Conservation (phyloP, 2,329 filamentous ascomycete species). For the Aspergillus sergii region DNA sequence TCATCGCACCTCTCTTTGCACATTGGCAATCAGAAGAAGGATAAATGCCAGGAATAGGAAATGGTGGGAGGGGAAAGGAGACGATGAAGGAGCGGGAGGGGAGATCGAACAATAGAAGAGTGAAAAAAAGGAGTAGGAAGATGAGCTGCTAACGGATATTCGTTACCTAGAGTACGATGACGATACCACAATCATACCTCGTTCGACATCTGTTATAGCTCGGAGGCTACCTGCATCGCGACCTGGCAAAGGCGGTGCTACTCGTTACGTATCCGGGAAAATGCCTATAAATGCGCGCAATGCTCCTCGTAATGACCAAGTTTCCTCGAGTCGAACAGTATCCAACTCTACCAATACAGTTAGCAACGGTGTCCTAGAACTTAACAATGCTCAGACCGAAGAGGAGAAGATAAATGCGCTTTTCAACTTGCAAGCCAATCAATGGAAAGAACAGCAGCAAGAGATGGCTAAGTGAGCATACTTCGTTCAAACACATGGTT, state of each 20-base stretch:
- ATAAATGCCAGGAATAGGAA: not conserved
- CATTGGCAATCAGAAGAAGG: not conserved
- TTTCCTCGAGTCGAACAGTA: slow-evolving; percentile 40
- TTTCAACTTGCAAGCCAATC: slow-evolving; percentile 84
- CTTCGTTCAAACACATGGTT: slow-evolving; percentile 1
- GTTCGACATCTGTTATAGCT: slow-evolving; percentile 91
- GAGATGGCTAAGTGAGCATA: slow-evolving; percentile 76
- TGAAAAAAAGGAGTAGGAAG: slow-evolving; percentile 1
- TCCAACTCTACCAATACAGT: slow-evolving; percentile 44
- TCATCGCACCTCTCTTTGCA: not conserved
- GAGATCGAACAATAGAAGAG: not conserved
- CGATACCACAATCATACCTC: slow-evolving; percentile 94
- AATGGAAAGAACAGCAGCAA: slow-evolving; percentile 92
- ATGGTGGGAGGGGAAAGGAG: not conserved
- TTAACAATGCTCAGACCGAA: slow-evolving; percentile 82
- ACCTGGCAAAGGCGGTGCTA: slow-evolving; percentile 84
- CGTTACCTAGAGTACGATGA: slow-evolving; percentile 81
- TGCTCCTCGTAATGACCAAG: slow-evolving; percentile 66
- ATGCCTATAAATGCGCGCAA: slow-evolving; percentile 90
- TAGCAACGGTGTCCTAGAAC: slow-evolving; percentile 61
- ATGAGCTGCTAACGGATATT: slow-evolving; percentile 26
- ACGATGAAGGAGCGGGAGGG: not conserved
- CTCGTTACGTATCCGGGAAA: slow-evolving; percentile 93
- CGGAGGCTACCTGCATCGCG: slow-evolving; percentile 81
- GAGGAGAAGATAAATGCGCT: slow-evolving; percentile 93